Percentiles rank a stretch among this genome's conserved stretches.
These are phyloP conservation scores for Cladosporium sphaerospermum DNA, from an alignment of 2,329 filamentous ascomycete species.

Conservation along the genomic window DNA sequence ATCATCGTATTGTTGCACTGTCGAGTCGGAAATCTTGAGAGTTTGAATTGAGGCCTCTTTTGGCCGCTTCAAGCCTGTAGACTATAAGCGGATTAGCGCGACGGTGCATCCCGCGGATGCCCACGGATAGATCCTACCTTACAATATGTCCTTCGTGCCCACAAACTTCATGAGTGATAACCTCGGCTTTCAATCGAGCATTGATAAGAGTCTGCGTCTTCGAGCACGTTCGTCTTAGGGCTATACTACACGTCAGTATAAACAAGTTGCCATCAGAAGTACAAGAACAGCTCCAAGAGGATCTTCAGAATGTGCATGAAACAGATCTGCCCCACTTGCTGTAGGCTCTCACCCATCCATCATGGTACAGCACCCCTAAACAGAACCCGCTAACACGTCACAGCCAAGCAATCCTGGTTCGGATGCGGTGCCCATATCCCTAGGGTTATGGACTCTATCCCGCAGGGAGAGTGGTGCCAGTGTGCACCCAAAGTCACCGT, in stretches of 20 bases:
- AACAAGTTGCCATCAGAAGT: not conserved
- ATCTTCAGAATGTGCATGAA: constrained; percentile 4
- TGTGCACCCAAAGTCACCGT: constrained; percentile 55
- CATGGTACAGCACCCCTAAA: not conserved
- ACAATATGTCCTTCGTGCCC: no score
- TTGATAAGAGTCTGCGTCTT: no score
- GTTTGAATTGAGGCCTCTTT: no score
- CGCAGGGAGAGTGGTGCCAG: constrained; percentile 53
- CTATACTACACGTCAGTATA: not conserved
- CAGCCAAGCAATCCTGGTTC: constrained; percentile 19
- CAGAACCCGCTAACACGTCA: not conserved
- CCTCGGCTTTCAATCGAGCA: no score
- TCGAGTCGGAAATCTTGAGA: no score
- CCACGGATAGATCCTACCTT: no score
- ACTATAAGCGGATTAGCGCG: no score
- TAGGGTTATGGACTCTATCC: constrained; percentile 53
- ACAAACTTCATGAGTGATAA: no score
- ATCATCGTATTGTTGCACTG: no score
- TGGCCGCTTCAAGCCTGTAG: no score
- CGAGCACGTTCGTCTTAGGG: not conserved
- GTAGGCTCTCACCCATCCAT: not conserved
- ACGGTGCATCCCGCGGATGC: no score
- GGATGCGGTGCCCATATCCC: constrained; percentile 47
- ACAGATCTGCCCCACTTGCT: constrained; percentile 4
- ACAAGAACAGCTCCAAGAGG: not conserved